These are phyloP conservation scores for Stagonosporopsis cucurbitacearum DNA, from an alignment of 2,329 filamentous ascomycete species.

Conservation along the genomic window DNA sequence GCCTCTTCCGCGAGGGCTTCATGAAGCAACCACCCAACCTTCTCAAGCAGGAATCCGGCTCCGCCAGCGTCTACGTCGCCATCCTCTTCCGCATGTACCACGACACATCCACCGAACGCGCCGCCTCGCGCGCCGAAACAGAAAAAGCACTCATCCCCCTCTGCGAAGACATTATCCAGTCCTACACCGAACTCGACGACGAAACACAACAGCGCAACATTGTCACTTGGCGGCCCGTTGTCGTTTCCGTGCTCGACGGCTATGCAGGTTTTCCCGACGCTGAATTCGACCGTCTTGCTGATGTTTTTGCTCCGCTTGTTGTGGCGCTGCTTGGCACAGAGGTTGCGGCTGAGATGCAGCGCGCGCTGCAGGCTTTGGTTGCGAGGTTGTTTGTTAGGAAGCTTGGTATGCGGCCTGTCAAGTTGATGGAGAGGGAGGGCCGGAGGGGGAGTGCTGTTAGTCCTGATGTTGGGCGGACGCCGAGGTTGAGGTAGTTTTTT, in stretches of 20 bases:
- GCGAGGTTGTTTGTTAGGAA: constrained; percentile 76
- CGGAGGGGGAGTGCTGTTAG: constrained; percentile 31
- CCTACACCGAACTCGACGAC: constrained; percentile 86
- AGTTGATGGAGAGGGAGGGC: constrained; percentile 31
- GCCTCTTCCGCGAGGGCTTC: constrained; percentile 95
- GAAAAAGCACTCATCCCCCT: constrained; percentile 92
- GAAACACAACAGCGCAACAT: constrained; percentile 98
- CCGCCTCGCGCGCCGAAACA: constrained; percentile 79
- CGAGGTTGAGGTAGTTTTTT: background rate
- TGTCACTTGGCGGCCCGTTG: constrained; percentile 93
- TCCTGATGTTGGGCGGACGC: constrained; percentile 22
- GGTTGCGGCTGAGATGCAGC: constrained; percentile 77
- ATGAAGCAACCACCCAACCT: constrained; percentile 99
- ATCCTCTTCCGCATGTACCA: constrained; percentile 98
- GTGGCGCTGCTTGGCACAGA: constrained; percentile 85
- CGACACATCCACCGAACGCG: constrained; percentile 82
- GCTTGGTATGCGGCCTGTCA: constrained; percentile 29
- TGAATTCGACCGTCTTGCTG: constrained; percentile 80
- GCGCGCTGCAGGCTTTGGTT: constrained; percentile 78
- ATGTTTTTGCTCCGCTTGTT: constrained; percentile 83
- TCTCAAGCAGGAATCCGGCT: constrained; percentile 93
- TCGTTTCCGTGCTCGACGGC: constrained; percentile 94
- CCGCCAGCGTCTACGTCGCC: constrained; percentile 90
- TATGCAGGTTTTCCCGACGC: constrained; percentile 82
- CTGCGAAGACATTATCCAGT: constrained; percentile 90